Conservation (phyloP, 352 stramenopile species). For the Globisporangium parvum region DNA sequence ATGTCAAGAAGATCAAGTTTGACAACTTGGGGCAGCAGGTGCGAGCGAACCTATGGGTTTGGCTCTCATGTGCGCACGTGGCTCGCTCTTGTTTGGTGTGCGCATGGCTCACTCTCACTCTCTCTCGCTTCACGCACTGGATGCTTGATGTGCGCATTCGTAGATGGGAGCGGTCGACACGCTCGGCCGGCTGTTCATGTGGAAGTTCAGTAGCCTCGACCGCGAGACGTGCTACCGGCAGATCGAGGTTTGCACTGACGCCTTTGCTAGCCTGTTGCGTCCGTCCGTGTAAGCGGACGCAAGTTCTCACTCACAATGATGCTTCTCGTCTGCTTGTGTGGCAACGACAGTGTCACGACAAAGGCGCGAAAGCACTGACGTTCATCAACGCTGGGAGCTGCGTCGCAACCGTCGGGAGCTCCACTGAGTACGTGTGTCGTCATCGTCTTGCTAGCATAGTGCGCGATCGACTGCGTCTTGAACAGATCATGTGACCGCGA, state of each 20-base stretch:
- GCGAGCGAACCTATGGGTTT: neutral
- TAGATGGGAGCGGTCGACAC: constrained; percentile 80
- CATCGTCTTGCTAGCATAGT: constrained; percentile 3
- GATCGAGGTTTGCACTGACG: constrained; percentile 32
- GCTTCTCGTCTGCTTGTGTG: neutral
- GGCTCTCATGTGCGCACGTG: neutral
- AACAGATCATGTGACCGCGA: neutral
- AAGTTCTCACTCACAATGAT: neutral
- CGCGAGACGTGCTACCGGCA: constrained; percentile 59
- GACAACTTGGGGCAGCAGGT: constrained; percentile 78
- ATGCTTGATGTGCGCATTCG: neutral
- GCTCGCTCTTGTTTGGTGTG: constrained; percentile 5
- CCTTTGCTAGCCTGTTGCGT: neutral
- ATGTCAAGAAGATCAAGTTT: constrained; percentile 77
- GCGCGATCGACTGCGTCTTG: neutral
- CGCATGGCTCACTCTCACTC: neutral
- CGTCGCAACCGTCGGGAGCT: constrained; percentile 65
- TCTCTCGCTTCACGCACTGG: neutral
- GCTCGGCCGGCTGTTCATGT: constrained; percentile 61
- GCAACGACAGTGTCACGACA: constrained; percentile 64
- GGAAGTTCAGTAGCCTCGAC: constrained; percentile 78
- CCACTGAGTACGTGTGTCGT: constrained; percentile 51
- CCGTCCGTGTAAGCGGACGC: too few relatives aligned
- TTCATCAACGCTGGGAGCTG: constrained; percentile 81
- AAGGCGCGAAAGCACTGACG: constrained; percentile 64